Base-by-base conservation (phyloP, 148 eudicot genomes). In the Persicaria maculosa region DNA sequence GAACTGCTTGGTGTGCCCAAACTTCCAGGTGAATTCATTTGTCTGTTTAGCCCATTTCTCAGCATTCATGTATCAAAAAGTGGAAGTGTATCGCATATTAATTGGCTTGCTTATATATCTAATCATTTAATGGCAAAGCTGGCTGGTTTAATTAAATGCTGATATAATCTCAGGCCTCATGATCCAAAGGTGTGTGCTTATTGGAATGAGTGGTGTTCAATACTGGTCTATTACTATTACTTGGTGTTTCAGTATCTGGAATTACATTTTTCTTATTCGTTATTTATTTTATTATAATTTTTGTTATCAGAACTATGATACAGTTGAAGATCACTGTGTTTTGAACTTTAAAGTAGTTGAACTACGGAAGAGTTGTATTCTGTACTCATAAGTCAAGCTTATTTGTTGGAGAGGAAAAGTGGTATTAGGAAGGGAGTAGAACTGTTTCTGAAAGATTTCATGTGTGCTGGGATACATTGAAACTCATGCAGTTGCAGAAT, bases 1-100 rank as follows among this genome's bases (percentile, higher is more conserved):
- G 97, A 94, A 75, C 87, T 85, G 74, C 86, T 94, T 74, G 98
- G 88, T 72, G 96, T 94, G 72, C 86, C 87, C 9, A 91, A 91
- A 79, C 97, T 89, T 85, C 98, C 98, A 85, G 98, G 98, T 94
- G 81, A 53, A 5, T 7, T 68, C 62, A 16, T 67, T 22, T 16
- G 67, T 20, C 2, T 16, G 11, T 14, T 40, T 43, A 10, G 19
- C 3, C 20, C 19, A 15, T 14, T 14, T 43, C 70, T 12, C 5
- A 65, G 46, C n/a, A 65, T 65, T 65, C 70, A 40, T 43, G 70
- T 46, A 65, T 36, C 45, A 64, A 57, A 65, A 7, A 65, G 25
- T 59, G 10, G 40, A 8, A 10, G 9, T 59, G 14, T 22, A 59
- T 4, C 40, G 25, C 43, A 52, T 52, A 52, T 15, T 11, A 22